phyloP scores from a whole-genome alignment of 257 asterid species.

The Capsicum rhomboideum region DNA sequence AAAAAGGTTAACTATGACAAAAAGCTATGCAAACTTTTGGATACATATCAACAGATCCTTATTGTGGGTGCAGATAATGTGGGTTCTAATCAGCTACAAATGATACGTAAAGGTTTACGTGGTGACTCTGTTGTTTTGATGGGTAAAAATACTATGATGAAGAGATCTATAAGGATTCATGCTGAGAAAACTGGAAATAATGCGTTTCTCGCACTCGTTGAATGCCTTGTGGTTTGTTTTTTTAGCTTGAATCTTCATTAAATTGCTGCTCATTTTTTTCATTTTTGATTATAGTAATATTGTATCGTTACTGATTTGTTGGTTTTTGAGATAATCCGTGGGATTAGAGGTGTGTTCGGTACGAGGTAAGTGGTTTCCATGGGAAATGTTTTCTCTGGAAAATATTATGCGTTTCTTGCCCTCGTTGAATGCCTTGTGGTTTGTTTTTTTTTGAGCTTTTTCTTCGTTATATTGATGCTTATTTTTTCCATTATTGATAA shows the following conservation, averaged over 20 bases:
- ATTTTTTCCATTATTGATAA: no score
- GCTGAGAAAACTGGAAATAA: slow-evolving; percentile 20
- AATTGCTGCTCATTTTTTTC: not conserved
- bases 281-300: not conserved
- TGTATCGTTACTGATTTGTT: not conserved
- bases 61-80: slow-evolving; percentile 19
- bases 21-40: slow-evolving; percentile 23
- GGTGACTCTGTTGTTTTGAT: slow-evolving; percentile 26
- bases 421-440: no score
- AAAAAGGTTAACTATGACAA: slow-evolving; percentile 18
- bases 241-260: not conserved
- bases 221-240: slow-evolving; percentile 19
- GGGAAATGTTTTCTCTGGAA: no score
- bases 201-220: slow-evolving; percentile 12
- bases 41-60: slow-evolving; percentile 19
- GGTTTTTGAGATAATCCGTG: no score
- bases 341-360: no score
- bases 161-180: slow-evolving; percentile 22
- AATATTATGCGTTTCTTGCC: no score
- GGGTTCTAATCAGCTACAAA: slow-evolving; percentile 25
- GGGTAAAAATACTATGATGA: slow-evolving; percentile 36
- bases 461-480: no score
- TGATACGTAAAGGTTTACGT: slow-evolving; percentile 19
- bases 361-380: no score
- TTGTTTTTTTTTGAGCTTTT: no score